Evolutionary conservation across 78 protist species (phyloP).

Genomic region (Goniomonas avonlea): DNA sequence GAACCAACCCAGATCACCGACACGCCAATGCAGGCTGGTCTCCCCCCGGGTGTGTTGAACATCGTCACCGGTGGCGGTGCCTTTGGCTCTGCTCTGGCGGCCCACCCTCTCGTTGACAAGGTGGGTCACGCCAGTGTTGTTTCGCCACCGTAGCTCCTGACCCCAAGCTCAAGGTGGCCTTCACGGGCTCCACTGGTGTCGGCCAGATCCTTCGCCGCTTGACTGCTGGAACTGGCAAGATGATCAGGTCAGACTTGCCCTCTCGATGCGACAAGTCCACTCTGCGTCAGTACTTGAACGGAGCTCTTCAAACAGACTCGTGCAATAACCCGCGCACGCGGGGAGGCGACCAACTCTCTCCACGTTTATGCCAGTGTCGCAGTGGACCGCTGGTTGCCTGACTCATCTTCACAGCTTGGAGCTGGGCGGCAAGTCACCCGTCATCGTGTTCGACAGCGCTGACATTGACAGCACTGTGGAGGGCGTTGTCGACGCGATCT

Average conservation of each 20-base stretch:
- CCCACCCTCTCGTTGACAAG: constrained; percentile 64
- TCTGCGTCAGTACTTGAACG: too few species aligned
- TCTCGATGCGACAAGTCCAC: too few species aligned
- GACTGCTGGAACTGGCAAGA: not conserved
- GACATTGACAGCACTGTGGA: constrained; percentile 50
- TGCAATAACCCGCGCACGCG: too few species aligned
- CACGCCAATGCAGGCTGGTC: not conserved
- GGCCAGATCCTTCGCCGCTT: constrained; percentile 39
- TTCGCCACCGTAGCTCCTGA: not conserved
- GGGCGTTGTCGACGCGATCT: constrained; percentile 30
- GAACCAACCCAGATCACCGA: too few species aligned
- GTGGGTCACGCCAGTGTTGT: constrained; percentile 1
- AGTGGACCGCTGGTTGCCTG: too few species aligned
- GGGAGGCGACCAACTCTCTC: too few species aligned
- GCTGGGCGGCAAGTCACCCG: constrained; percentile 88
- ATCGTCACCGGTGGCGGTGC: constrained; percentile 67
- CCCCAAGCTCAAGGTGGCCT: constrained; percentile 36
- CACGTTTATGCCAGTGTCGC: too few species aligned
- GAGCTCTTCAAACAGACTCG: too few species aligned
- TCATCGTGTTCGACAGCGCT: constrained; percentile 65
- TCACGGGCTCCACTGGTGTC: constrained; percentile 68
- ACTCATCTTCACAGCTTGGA: too few species aligned
- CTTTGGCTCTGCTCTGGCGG: constrained; percentile 49
- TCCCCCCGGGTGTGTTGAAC: constrained; percentile 68
- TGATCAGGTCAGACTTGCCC: too few species aligned